These are phyloP conservation scores for Cronartium quercuum DNA, from an alignment of 1,284 basidiomycete species.

Conservation along the genomic window DNA sequence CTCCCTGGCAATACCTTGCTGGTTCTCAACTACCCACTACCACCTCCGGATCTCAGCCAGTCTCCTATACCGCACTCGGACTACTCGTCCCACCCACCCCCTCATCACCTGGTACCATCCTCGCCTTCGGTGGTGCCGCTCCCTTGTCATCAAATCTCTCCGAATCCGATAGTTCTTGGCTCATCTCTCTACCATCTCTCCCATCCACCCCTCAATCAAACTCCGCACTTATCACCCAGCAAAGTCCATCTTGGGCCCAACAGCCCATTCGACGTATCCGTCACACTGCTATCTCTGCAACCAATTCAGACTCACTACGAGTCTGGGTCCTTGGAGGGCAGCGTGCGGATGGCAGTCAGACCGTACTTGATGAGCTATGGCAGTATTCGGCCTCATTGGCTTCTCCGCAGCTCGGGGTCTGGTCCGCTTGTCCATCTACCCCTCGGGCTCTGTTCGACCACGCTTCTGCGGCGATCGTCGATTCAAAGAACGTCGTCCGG, in stretches of 20 bases:
- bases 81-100: slow-evolving; percentile 11
- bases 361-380: slow-evolving; percentile 25
- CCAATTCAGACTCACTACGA: slow-evolving; percentile 8
- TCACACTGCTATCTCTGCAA: slow-evolving; percentile 19
- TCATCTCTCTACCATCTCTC: slow-evolving; percentile 14
- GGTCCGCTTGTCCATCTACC: slow-evolving; percentile 11
- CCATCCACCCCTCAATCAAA: not conserved
- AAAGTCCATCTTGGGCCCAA: slow-evolving; percentile 7
- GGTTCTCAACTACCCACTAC: slow-evolving; percentile 8
- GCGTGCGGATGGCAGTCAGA: slow-evolving; percentile 19
- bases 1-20: slow-evolving; percentile 30
- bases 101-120: not conserved
- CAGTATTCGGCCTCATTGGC: slow-evolving; percentile 15
- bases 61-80: slow-evolving; percentile 18
- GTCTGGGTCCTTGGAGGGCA: slow-evolving; percentile 28
- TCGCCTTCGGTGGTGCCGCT: slow-evolving; percentile 21
- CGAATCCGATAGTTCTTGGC: slow-evolving; percentile 18
- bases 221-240: not conserved
- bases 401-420: slow-evolving; percentile 8
- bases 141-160: slow-evolving; percentile 22
- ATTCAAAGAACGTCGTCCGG: slow-evolving; percentile 10
- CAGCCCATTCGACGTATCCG: slow-evolving; percentile 27
- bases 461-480: slow-evolving; percentile 11
- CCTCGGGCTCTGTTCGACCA: slow-evolving; percentile 20
- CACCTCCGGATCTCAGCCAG: not conserved